Conservation (phyloP, 78 protist species). For the Dictyostelium citrinum region DNA sequence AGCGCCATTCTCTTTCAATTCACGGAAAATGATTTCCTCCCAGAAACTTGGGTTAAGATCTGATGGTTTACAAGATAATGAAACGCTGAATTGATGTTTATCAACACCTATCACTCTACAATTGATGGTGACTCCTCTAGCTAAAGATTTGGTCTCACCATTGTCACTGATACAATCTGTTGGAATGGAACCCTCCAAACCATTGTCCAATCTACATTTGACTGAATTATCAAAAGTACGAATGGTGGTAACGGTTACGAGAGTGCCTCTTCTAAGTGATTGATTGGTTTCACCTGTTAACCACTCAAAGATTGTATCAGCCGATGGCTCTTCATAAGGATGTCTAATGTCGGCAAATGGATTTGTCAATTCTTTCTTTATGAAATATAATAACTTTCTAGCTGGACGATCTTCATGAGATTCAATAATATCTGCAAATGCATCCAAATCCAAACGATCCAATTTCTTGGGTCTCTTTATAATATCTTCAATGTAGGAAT, state of each 20-base stretch:
- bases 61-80: conserved; percentile 47
- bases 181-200: conserved; percentile 35
- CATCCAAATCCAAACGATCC: conserved; percentile 58
- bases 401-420: conserved; percentile 17
- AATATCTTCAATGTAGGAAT: background rate
- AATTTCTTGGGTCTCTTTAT: conserved; percentile 61
- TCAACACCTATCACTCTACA: conserved; percentile 31
- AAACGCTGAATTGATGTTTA: conserved; percentile 38
- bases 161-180: conserved; percentile 26
- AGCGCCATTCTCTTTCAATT: conserved; percentile 3
- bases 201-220: conserved; percentile 57
- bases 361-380: conserved; percentile 33
- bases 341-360: conserved; percentile 64
- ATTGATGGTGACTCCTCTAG: conserved; percentile 33
- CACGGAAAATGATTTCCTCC: conserved; percentile 27
- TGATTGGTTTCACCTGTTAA: conserved; percentile 57
- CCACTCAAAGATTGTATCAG: conserved; percentile 36
- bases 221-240: background rate
- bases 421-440: conserved; percentile 42
- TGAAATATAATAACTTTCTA: conserved; percentile 8
- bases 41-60: conserved; percentile 3
- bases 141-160: background rate
- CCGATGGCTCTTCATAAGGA: conserved; percentile 20
- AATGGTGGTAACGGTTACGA: conserved; percentile 37
- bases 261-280: conserved; percentile 32